phyloP scores from a whole-genome alignment of 2,329 filamentous ascomycete genomes.

The Elsinoe perseae region DNA sequence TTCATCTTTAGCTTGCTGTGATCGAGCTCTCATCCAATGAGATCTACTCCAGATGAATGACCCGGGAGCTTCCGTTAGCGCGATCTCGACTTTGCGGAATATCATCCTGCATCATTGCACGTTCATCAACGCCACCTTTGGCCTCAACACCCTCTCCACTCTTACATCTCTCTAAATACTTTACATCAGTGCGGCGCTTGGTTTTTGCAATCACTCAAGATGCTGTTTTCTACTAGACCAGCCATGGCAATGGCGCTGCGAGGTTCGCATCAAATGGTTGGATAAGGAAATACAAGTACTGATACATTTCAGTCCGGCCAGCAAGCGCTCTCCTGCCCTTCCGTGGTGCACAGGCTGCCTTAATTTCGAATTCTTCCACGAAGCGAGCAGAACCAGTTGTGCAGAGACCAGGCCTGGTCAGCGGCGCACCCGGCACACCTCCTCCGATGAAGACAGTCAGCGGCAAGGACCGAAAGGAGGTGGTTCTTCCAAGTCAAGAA shows the following conservation, averaged over 20 bases:
- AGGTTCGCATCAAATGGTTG: slow-evolving; percentile 35
- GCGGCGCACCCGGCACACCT: slow-evolving; percentile 47
- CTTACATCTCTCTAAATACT: not conserved
- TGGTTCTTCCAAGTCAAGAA: slow-evolving; percentile 70
- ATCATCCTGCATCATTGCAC: slow-evolving; percentile 17
- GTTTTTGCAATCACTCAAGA: slow-evolving; percentile 28
- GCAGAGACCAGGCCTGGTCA: slow-evolving; percentile 44
- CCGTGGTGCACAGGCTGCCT: slow-evolving; percentile 51
- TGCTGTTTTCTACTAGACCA: slow-evolving; percentile 46
- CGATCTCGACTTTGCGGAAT: slow-evolving; percentile 8
- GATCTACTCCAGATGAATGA: not conserved
- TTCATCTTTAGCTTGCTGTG: not conserved
- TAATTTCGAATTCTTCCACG: slow-evolving; percentile 58
- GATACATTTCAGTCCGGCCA: slow-evolving; percentile 52
- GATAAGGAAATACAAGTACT: not conserved
- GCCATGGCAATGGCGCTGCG: slow-evolving; percentile 48
- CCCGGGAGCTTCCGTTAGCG: not conserved
- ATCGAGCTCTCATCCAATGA: slow-evolving; percentile 6
- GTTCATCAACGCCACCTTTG: not conserved
- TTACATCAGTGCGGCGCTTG: no score
- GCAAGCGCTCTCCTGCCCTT: slow-evolving; percentile 55
- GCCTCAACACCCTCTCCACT: slow-evolving; percentile 4
- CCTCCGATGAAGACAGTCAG: slow-evolving; percentile 43
- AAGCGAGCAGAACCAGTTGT: slow-evolving; percentile 54
- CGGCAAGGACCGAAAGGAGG: slow-evolving; percentile 54